phyloP scores from a whole-genome alignment of 805 yeast genomes.

The Candida ovalis region DNA sequence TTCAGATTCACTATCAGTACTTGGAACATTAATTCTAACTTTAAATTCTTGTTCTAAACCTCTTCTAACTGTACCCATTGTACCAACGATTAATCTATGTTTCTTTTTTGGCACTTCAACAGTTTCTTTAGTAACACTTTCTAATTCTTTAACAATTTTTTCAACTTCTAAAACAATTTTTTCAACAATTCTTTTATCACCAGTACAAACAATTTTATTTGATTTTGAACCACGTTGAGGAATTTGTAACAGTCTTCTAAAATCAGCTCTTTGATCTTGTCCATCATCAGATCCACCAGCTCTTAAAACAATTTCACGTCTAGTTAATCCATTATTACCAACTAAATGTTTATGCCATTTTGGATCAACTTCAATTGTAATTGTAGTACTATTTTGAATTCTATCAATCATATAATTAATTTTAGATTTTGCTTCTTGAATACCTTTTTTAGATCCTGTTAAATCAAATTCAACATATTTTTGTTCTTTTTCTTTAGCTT shows the following conservation, averaged over 20 bases:
- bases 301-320: constrained; percentile 66
- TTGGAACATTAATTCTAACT: constrained; percentile 67
- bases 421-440: constrained; percentile 64
- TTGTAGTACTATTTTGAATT: constrained; percentile 56
- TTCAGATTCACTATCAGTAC: constrained; percentile 46
- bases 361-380: constrained; percentile 62
- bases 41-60: constrained; percentile 64
- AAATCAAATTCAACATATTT: constrained; percentile 63
- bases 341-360: constrained; percentile 71
- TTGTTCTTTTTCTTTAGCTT: constrained; percentile 37
- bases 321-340: constrained; percentile 73
- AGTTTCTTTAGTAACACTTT: constrained; percentile 51
- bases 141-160: constrained; percentile 58
- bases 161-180: constrained; percentile 61
- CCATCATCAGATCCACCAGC: constrained; percentile 66
- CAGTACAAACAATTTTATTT: constrained; percentile 58
- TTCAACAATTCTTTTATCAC: constrained; percentile 71
- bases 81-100: constrained; percentile 76
- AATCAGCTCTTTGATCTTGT: constrained; percentile 37
- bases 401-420: constrained; percentile 63
- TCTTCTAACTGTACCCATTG: constrained; percentile 73
- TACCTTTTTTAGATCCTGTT: constrained; percentile 72
- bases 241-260: constrained; percentile 56
- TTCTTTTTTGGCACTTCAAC: constrained; percentile 64
- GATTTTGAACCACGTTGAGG: constrained; percentile 67